Percentiles rank a stretch among this genome's conserved stretches.
phyloP scores from a whole-genome alignment of 257 asterid genomes.

The Anisodus tanguticus region DNA sequence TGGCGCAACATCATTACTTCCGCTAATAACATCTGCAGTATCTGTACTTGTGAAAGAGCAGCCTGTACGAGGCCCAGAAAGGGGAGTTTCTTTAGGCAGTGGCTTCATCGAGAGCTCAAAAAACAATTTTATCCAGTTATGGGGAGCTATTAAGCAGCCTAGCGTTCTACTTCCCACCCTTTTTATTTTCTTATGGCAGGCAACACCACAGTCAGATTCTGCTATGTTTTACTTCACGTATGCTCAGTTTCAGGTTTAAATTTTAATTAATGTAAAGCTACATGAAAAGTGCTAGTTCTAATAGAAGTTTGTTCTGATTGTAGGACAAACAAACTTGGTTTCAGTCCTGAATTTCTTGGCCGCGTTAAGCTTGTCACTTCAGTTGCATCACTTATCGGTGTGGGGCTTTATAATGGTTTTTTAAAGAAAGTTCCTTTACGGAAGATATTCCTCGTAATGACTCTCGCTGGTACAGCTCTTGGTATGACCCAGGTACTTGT shows the following conservation, averaged over 20 bases:
- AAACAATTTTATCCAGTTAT: slow-evolving; percentile 58
- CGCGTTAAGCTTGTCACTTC: slow-evolving; percentile 96
- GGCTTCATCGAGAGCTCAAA: slow-evolving; percentile 63
- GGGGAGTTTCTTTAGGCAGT: slow-evolving; percentile 46
- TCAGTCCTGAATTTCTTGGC: slow-evolving; percentile 95
- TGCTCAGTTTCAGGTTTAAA: slow-evolving; percentile 38
- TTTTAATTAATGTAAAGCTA: not conserved
- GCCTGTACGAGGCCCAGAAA: slow-evolving; percentile 48
- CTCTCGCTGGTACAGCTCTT: slow-evolving; percentile 75
- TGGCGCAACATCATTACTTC: slow-evolving; percentile 92
- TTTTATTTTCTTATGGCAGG: slow-evolving; percentile 92
- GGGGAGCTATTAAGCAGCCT: slow-evolving; percentile 81
- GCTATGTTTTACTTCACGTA: slow-evolving; percentile 99
- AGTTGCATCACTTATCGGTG: slow-evolving; percentile 88
- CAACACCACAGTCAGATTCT: slow-evolving; percentile 95
- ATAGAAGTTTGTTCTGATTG: slow-evolving; percentile 36
- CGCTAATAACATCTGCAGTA: slow-evolving; percentile 92
- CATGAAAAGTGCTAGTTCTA: slow-evolving; percentile 16
- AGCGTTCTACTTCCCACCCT: slow-evolving; percentile 89
- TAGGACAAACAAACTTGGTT: slow-evolving; percentile 91
- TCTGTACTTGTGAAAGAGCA: slow-evolving; percentile 91
- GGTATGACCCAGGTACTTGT: slow-evolving; percentile 85
- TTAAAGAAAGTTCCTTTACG: slow-evolving; percentile 77
- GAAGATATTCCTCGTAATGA: slow-evolving; percentile 78
- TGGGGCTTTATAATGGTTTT: slow-evolving; percentile 88